A percentile compares a stretch with the other conserved stretches of the same genome.
Evolutionary conservation across 805 yeast genomes (phyloP).

Genomic region (Ogataea methylovora): DNA sequence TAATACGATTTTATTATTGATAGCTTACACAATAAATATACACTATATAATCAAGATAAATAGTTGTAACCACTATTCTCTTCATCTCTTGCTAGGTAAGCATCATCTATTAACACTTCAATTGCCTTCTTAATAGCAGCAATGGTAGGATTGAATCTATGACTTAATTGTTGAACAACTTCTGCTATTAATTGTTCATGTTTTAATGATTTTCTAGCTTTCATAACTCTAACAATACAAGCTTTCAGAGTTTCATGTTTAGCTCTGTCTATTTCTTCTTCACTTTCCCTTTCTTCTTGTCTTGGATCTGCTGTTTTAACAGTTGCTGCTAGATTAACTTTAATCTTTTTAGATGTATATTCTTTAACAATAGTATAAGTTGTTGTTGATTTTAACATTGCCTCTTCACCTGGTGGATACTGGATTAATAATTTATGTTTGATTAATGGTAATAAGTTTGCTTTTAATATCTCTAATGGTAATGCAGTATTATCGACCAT

Average conservation of each 20-base stretch:
- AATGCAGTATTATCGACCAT: conserved; percentile 64
- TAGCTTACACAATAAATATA: not conserved
- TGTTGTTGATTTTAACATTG: conserved; percentile 44
- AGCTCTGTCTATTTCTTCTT: conserved; percentile 65
- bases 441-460: conserved; percentile 72
- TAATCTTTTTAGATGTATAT: conserved; percentile 76
- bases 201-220: conserved; percentile 73
- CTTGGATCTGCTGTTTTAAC: conserved; percentile 44
- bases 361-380: conserved; percentile 66
- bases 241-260: conserved; percentile 69
- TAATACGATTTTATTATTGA: too few relatives aligned
- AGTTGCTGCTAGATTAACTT: conserved; percentile 57
- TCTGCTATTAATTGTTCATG: conserved; percentile 82
- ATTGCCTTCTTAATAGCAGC: conserved; percentile 83
- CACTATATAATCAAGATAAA: conserved; percentile 57
- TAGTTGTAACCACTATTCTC: conserved; percentile 69
- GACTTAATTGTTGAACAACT: conserved; percentile 71
- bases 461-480: conserved; percentile 55
- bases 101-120: conserved; percentile 77
- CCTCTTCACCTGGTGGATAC: conserved; percentile 53
- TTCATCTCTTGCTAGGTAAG: conserved; percentile 71
- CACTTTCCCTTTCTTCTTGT: conserved; percentile 74
- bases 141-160: conserved; percentile 78
- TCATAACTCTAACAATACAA: conserved; percentile 94
- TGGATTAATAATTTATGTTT: conserved; percentile 71